These are phyloP conservation scores for Xylariomycetidae sp. DNA, from an alignment of 2,329 filamentous ascomycete species.

Conservation along the genomic window DNA sequence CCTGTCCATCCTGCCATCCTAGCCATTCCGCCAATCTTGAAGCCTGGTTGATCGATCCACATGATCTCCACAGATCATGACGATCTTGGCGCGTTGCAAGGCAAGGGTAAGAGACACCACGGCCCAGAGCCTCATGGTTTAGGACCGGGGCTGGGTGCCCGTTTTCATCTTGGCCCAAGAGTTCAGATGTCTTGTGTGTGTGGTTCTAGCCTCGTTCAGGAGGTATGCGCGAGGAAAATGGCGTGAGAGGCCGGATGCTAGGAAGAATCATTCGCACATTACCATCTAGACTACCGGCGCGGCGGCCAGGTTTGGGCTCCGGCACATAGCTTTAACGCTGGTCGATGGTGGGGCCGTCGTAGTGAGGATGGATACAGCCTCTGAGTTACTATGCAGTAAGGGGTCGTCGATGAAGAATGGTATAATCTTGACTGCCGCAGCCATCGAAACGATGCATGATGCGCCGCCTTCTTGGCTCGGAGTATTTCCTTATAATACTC, in stretches of 20 bases:
- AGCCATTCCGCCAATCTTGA: neutral
- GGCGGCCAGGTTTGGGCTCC: too few species aligned
- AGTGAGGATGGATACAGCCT: neutral
- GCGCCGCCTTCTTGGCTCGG: constrained; percentile 1
- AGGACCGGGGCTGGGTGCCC: neutral
- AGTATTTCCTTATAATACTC: constrained; percentile 9
- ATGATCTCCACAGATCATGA: constrained; percentile 7
- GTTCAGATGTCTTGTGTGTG: too few species aligned
- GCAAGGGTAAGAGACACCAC: constrained; percentile 7
- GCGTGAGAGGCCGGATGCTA: too few species aligned
- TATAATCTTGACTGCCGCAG: constrained; percentile 7
- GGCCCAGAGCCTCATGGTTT: constrained; percentile 11
- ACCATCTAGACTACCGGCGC: too few species aligned
- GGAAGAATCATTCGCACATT: too few species aligned
- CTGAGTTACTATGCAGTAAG: neutral
- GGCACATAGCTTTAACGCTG: neutral
- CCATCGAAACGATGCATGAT: constrained; percentile 1
- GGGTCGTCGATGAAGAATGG: constrained; percentile 3
- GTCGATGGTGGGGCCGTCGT: neutral
- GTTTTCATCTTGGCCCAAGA: too few species aligned
- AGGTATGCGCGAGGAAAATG: too few species aligned
- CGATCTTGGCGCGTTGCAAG: constrained; percentile 1
- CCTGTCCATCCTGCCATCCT: neutral
- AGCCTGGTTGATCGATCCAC: constrained; percentile 3
- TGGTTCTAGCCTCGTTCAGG: too few species aligned